Conservation (phyloP, 192 early-diverging fungal genomes). For the Coemansia pectinata region DNA sequence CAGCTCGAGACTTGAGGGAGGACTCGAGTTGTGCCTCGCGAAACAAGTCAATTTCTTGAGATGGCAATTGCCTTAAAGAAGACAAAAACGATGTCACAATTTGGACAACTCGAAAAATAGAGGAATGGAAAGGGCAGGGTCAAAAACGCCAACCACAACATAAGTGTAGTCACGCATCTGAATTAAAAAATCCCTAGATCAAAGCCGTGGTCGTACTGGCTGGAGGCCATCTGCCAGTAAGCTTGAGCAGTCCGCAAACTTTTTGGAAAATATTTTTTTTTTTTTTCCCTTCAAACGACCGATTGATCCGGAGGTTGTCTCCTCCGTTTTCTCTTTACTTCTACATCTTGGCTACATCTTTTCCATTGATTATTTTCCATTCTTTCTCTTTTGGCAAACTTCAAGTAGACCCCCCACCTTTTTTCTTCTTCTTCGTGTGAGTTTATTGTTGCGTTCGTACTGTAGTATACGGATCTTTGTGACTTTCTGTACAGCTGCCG, state of each 20-base stretch:
- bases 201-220: background rate
- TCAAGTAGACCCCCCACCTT: background rate
- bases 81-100: no score
- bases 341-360: background rate
- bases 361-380: background rate
- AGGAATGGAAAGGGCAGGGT: background rate
- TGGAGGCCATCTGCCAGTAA: background rate
- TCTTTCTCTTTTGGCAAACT: background rate
- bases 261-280: background rate
- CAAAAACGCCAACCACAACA: background rate
- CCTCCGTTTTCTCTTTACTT: background rate
- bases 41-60: background rate
- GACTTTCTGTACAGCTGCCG: background rate
- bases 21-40: background rate
- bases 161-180: background rate
- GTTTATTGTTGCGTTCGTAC: background rate
- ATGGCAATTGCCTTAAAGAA: background rate
- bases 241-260: background rate
- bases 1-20: background rate
- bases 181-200: background rate
- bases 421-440: background rate
- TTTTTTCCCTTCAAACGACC: background rate
- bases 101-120: no score
- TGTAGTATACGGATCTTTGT: constrained; percentile 5
- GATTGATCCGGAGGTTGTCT: background rate